Percentiles rank a stretch among this genome's conserved stretches.
Evolutionary conservation across 139 green algal species (phyloP).

Genomic region (Picochlorum sp.): DNA sequence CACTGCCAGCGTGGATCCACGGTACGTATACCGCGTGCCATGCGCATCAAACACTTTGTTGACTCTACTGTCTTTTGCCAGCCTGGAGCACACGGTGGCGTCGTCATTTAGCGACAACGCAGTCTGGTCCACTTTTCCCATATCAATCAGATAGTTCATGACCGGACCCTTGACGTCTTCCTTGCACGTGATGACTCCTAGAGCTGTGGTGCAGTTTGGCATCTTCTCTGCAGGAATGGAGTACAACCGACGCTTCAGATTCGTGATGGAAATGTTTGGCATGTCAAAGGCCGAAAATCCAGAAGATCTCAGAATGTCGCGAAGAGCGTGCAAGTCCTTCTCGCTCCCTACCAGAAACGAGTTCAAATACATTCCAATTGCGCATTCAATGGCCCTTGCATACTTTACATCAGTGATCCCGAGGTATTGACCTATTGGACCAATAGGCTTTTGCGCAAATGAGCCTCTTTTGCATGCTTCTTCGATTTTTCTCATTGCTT

Average conservation of each 20-base stretch:
- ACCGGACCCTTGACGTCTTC: slow-evolving; percentile 6
- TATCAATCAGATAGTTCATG: slow-evolving; percentile 35
- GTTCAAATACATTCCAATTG: slow-evolving; percentile 11
- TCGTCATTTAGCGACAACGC: slow-evolving; percentile 11
- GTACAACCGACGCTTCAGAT: slow-evolving; percentile 28
- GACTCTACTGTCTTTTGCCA: slow-evolving; percentile 11
- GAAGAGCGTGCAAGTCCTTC: slow-evolving; percentile 21
- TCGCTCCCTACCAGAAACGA: slow-evolving; percentile 27
- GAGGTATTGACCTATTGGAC: slow-evolving; percentile 28
- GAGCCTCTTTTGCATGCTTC: background rate
- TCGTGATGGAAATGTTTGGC: slow-evolving; percentile 17
- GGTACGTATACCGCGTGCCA: slow-evolving; percentile 13
- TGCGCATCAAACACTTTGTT: slow-evolving; percentile 11
- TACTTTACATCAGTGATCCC: slow-evolving; percentile 27
- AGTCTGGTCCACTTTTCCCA: slow-evolving; percentile 11
- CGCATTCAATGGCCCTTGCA: slow-evolving; percentile 14
- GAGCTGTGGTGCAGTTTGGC: slow-evolving; percentile 16
- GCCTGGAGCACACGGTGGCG: background rate
- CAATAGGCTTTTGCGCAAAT: slow-evolving; percentile 34
- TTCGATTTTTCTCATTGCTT: slow-evolving; percentile 15
- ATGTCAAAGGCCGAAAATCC: background rate
- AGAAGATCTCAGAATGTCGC: slow-evolving; percentile 3
- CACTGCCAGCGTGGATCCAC: background rate
- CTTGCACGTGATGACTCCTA: slow-evolving; percentile 19
- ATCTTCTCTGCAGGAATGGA: slow-evolving; percentile 16